Evolutionary conservation across 202 grass and related monocot genomes (phyloP).

Genomic region (Setaria viridis): DNA sequence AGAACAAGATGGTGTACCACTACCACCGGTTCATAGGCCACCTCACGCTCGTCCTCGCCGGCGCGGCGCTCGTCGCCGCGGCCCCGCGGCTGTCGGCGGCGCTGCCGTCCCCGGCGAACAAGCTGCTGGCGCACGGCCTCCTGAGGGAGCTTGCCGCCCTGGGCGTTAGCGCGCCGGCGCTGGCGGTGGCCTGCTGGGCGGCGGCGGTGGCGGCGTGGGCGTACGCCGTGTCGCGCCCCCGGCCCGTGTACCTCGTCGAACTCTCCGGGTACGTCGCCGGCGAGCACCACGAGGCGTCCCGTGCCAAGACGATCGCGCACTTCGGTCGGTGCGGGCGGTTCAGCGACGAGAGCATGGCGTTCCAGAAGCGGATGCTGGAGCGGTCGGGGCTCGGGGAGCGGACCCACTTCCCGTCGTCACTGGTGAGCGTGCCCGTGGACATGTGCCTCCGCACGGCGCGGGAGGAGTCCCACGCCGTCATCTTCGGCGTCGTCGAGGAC

Average conservation of each 20-base stretch:
- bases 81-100: constrained; percentile 23
- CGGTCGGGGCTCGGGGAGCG: constrained; percentile 75
- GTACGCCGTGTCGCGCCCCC: constrained; percentile 51
- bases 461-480: constrained; percentile 77
- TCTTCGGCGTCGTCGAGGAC: constrained; percentile 77
- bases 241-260: constrained; percentile 77
- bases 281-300: constrained; percentile 53
- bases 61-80: constrained; percentile 25
- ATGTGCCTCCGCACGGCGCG: constrained; percentile 59
- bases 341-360: constrained; percentile 61
- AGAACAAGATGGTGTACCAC: constrained; percentile 16
- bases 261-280: constrained; percentile 53
- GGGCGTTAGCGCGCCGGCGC: not conserved
- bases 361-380: constrained; percentile 90
- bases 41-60: constrained; percentile 36
- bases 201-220: constrained; percentile 31
- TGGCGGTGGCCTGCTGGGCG: constrained; percentile 17
- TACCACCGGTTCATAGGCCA: constrained; percentile 41
- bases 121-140: not conserved
- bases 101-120: not conserved
- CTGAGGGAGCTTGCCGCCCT: not conserved
- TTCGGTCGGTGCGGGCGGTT: constrained; percentile 55
- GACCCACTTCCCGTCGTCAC: constrained; percentile 80
- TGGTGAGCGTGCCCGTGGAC: constrained; percentile 60
- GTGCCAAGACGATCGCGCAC: constrained; percentile 66